Conservation (phyloP, 495 filamentous ascomycete genomes). For the Neurospora tetraspora region DNA sequence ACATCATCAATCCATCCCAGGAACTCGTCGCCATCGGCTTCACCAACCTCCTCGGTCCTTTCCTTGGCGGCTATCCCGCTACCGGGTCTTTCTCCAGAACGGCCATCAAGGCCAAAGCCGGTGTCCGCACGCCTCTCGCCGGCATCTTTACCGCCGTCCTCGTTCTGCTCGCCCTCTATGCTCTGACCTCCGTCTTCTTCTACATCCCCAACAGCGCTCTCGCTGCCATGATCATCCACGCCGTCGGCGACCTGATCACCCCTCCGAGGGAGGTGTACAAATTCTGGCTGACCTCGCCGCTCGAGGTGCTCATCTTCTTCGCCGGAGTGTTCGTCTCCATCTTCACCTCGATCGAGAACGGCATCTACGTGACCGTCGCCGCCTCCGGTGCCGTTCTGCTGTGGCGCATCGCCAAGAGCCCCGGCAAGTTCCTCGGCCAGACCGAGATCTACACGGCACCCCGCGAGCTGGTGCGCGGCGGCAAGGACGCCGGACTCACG, state of each 20-base stretch:
- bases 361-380: constrained; percentile 40
- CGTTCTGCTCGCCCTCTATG: constrained; percentile 43
- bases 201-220: constrained; percentile 38
- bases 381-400: constrained; percentile 33
- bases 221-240: constrained; percentile 43
- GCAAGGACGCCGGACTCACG: constrained; percentile 1
- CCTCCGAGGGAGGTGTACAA: constrained; percentile 37
- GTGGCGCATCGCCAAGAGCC: constrained; percentile 35
- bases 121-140: constrained; percentile 43
- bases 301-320: constrained; percentile 43
- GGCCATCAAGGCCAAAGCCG: constrained; percentile 40
- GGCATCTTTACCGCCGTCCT: constrained; percentile 43
- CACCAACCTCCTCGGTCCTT: constrained; percentile 41
- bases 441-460: constrained; percentile 14
- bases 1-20: constrained; percentile 44
- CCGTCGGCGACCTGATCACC: constrained; percentile 41
- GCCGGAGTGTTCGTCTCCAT: constrained; percentile 42
- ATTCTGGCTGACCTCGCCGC: constrained; percentile 41
- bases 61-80: constrained; percentile 42
- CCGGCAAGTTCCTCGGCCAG: constrained; percentile 31
- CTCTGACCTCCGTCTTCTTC: constrained; percentile 41
- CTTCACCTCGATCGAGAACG: constrained; percentile 42
- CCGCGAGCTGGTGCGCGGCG: constrained; percentile 6
- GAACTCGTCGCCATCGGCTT: constrained; percentile 46
- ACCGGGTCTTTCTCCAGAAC: constrained; percentile 45